Evolutionary conservation across 768 basidiomycete species (phyloP).

Genomic region (Podaxis mareebaensis): DNA sequence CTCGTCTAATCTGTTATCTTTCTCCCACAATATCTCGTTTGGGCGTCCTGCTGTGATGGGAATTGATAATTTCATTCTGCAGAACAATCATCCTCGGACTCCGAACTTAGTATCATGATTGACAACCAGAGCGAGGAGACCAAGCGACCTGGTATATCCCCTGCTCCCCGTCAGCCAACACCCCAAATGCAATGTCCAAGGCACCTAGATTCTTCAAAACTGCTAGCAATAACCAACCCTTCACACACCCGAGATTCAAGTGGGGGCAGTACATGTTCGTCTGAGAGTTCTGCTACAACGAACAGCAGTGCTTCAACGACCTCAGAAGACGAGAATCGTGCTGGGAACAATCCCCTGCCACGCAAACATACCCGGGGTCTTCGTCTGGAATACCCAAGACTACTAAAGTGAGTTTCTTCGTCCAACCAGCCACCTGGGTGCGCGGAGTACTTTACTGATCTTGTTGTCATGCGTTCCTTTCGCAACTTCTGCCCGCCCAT

Average conservation of each 20-base stretch:
- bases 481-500: neutral
- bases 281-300: neutral
- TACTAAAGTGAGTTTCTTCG: constrained; percentile 1
- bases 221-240: neutral
- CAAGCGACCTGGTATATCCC: neutral
- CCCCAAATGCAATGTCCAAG: neutral
- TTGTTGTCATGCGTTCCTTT: neutral
- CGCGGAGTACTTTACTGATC: neutral
- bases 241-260: neutral
- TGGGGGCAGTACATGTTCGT: neutral
- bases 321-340: neutral
- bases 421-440: neutral
- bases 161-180: neutral
- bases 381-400: neutral
- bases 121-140: neutral
- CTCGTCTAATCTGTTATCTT: neutral
- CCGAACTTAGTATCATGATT: neutral
- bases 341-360: neutral
- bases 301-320: neutral
- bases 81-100: neutral
- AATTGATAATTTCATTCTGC: neutral
- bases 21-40: neutral
- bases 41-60: neutral
- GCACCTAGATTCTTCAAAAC: neutral
- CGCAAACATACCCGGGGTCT: neutral